A percentile compares a stretch with the other conserved stretches of the same genome.
phyloP scores from a whole-genome alignment of 108 stramenopile genomes.

The Chaetoceros muelleri region DNA sequence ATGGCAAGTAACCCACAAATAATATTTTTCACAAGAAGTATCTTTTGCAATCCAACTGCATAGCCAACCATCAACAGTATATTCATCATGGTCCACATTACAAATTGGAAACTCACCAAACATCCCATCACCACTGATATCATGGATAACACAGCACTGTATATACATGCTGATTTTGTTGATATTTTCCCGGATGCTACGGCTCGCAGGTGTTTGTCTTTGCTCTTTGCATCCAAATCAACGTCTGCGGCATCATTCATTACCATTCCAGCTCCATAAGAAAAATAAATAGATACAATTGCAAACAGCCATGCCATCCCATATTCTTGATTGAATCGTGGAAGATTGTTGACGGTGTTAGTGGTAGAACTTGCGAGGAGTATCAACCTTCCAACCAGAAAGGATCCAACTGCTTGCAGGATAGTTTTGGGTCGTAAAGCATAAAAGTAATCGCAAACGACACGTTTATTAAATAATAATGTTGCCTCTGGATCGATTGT shows the following conservation, averaged over 20 bases:
- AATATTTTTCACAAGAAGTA: slow-evolving; percentile 25
- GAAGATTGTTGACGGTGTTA: background rate
- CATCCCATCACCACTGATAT: background rate
- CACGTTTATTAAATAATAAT: too few relatives aligned
- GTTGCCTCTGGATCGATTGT: too few relatives aligned
- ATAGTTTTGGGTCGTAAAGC: slow-evolving; percentile 19
- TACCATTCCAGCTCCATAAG: slow-evolving; percentile 25
- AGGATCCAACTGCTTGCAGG: slow-evolving; percentile 19
- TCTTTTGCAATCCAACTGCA: slow-evolving; percentile 17
- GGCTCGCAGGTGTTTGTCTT: slow-evolving; percentile 4
- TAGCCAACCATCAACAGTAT: slow-evolving; percentile 15
- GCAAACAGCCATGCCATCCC: slow-evolving; percentile 3
- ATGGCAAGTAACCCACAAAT: slow-evolving; percentile 21
- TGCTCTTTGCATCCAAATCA: slow-evolving; percentile 25
- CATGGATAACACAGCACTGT: background rate
- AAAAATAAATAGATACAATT: slow-evolving; percentile 17
- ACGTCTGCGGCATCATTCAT: slow-evolving; percentile 24
- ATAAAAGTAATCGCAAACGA: too few relatives aligned
- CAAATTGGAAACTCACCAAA: background rate
- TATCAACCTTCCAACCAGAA: slow-evolving; percentile 11
- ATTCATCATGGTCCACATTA: slow-evolving; percentile 18
- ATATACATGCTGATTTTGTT: background rate
- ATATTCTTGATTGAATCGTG: background rate
- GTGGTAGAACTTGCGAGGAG: slow-evolving; percentile 8
- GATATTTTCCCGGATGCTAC: slow-evolving; percentile 4